Evolutionary conservation across 163 green algal genomes (phyloP), one percentile per base, ranked within the genome.

Genomic region (Trebouxiophyceae sp.): DNA sequence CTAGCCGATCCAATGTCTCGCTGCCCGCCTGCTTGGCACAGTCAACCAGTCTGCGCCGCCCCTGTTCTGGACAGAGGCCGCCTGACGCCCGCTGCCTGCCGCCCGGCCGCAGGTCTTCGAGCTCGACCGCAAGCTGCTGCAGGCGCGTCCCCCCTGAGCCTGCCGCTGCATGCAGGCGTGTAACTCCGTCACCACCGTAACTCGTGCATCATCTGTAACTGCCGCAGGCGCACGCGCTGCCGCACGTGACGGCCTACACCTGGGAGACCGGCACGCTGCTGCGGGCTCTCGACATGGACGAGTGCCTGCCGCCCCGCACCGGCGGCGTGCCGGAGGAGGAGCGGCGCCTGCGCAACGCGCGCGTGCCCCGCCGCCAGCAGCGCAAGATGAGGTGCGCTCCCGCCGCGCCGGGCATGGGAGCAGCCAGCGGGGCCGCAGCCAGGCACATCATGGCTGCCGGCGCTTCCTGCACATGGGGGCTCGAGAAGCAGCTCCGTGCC

Each of bases 121-220:
- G 76, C 83, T 90, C 68, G 86, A 95, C 78, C 84, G 80, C 60
- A 87, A 83, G 69, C 73, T 93, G 69, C 79, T 96, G 26, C n/a
- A n/a, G n/a, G n/a, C n/a, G n/a, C n/a, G n/a, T n/a, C n/a, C n/a
- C n/a, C n/a, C n/a, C n/a, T n/a, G n/a, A n/a, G n/a, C n/a, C n/a
- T n/a, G n/a, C n/a, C n/a, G n/a, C n/a, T n/a, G n/a, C n/a, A n/a
- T n/a, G n/a, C n/a, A n/a, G n/a, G n/a, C n/a, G n/a, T n/a, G n/a
- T n/a, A n/a, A n/a, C n/a, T n/a, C n/a, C n/a, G n/a, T n/a, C n/a
- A n/a, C n/a, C n/a, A n/a, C n/a, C n/a, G n/a, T n/a, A n/a, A n/a
- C n/a, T n/a, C n/a, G n/a, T n/a, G n/a, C n/a, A n/a, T n/a, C n/a
- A n/a, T n/a, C n/a, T n/a, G n/a, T n/a, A n/a, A n/a, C n/a, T n/a